Base-by-base conservation (phyloP, 441 rosid genomes). In the Euphorbia schlechtendalii region DNA sequence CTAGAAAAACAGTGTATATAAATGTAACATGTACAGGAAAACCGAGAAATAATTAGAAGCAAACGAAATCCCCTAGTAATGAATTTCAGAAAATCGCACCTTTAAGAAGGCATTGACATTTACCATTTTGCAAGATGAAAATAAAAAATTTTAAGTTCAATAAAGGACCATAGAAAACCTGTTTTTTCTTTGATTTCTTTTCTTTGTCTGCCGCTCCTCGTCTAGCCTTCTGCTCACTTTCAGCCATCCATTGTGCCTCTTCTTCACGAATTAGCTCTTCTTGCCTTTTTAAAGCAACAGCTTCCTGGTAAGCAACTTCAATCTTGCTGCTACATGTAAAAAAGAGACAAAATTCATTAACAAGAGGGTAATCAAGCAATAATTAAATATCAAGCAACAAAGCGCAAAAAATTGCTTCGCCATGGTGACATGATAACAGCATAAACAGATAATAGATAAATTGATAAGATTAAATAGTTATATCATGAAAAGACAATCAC, bases 251-350 rank as follows among this genome's bases (percentile, higher is more conserved):
- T 8, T 86, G 92, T 69, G 83, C 96, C 79, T 93, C 95, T 81
- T 92, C 95, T 82, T 90, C 96, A 61, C 96, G 94, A 59, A 94
- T 94, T 69, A 94, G 88, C 77, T 90, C 96, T 72, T 94, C 99
- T 74, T 94, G 99, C 82, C 88, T 86, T 80, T 77, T 84, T 80
- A 83, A 76, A 53, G 99, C 96, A 71, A 87, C 89, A 45, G 96
- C 96, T 77, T 94, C 99, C 88, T 86, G 93, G 77, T 94, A 86
- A 56, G 99, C 86, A 72, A 77, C 90, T 75, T 89, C 92, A 72
- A 91, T 85, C 78, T 87, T 90, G 71, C 79, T 86, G 84, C 99
- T 90, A 83, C 65, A 73, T 4, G 8, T n/a, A n/a, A 14, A 70
- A 68, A 69, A 9, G 24, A 66, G 18, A 56, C 61, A 70, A 75